Evolutionary conservation across 345 rosid genomes (phyloP), one percentile per base, ranked within the genome.

Genomic region (Syzygium aqueum): DNA sequence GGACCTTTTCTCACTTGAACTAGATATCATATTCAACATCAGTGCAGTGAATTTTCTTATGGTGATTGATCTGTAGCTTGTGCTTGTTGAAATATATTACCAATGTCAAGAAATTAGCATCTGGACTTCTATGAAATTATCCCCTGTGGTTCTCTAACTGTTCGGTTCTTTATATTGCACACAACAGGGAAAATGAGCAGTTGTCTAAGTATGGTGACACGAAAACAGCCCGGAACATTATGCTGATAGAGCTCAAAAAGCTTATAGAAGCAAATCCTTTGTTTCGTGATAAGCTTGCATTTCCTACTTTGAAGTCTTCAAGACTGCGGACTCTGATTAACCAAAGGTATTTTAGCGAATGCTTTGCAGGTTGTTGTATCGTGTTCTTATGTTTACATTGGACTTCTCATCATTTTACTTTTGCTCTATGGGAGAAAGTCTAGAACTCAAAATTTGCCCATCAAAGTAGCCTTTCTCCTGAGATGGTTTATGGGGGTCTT

Each of bases 241-340:
- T 95, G 97, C 89, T 93, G 93, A 87, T 92, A 88, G 95, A 94
- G 91, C 92, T 95, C 7, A 94, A 94, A 87, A 94, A 94, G 88
- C 94, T 95, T 28, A 95, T 94, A 51, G 97, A 95, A 90, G 96
- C 96, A 87, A 95, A 94, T 89, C 97, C 97, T 57, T 91, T 95
- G 89, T 94, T 94, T 84, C 96, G 95, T 17, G 96, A 95, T 89
- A 94, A 95, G 90, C 95, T 93, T 86, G 91, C 89, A 67, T 93
- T 95, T 90, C 97, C 97, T 85, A 90, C 92, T 87, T 65, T 95
- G 91, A 95, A 90, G 92, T 89, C 95, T 82, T 95, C 97, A 40
- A 92, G 97, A 87, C 86, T 95, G 92, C 89, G 97, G 91, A 93
- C 96, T 86, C 89, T 95, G 53, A 95, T 95, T 86, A 95, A 95